phyloP scores from a whole-genome alignment of 2,329 filamentous ascomycete genomes.

The Talaromyces sp. region DNA sequence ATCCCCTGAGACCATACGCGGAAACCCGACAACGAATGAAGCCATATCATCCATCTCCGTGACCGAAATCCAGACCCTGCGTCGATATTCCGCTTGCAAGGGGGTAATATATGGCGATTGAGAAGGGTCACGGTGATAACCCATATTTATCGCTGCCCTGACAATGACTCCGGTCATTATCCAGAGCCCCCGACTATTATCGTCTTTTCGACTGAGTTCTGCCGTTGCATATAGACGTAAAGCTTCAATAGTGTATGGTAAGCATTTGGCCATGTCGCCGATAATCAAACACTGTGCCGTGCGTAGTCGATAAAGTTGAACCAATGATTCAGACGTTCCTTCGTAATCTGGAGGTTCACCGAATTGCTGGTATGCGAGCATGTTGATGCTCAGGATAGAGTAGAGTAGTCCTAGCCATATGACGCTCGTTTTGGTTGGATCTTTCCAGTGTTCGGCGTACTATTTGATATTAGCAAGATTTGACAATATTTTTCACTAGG shows the following conservation, averaged over 20 bases:
- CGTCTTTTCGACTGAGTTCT: slow-evolving; percentile 59
- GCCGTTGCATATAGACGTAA: slow-evolving; percentile 62
- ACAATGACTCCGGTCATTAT: slow-evolving; percentile 61
- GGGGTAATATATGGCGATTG: slow-evolving; percentile 54
- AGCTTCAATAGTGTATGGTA: slow-evolving; percentile 60
- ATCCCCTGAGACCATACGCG: slow-evolving; percentile 62
- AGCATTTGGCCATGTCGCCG: slow-evolving; percentile 62
- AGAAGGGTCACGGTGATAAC: slow-evolving; percentile 61
- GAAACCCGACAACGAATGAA: slow-evolving; percentile 66
- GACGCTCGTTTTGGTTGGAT: slow-evolving; percentile 56
- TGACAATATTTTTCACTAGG: background rate
- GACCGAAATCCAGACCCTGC: slow-evolving; percentile 51
- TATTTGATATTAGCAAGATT: slow-evolving; percentile 30
- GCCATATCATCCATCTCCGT: slow-evolving; percentile 63
- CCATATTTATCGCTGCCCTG: slow-evolving; percentile 64
- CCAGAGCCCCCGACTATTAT: slow-evolving; percentile 61
- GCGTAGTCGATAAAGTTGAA: slow-evolving; percentile 49
- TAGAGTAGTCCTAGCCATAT: slow-evolving; percentile 64
- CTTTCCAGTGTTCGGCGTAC: slow-evolving; percentile 63
- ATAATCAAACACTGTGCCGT: slow-evolving; percentile 63
- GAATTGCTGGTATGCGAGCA: slow-evolving; percentile 61
- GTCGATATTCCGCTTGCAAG: slow-evolving; percentile 61
- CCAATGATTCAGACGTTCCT: slow-evolving; percentile 53
- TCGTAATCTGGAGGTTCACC: slow-evolving; percentile 64
- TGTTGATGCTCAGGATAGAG: slow-evolving; percentile 63